Base-by-base conservation (phyloP, 75 land plant genomes). In the Selaginella moellendorffii region DNA sequence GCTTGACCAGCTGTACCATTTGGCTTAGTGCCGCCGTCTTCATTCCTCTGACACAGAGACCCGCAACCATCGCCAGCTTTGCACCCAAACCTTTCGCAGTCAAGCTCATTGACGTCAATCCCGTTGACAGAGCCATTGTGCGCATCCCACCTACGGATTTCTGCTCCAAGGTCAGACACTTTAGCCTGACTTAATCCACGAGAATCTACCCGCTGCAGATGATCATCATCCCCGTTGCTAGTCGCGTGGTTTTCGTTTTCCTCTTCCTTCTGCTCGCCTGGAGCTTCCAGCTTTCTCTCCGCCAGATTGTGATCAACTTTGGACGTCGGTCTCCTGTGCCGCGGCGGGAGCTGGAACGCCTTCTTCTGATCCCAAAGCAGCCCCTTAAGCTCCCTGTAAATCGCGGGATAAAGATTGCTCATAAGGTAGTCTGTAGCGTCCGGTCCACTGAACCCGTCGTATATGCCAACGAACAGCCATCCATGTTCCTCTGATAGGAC, bases 401-500 rank as follows among this genome's bases (percentile, higher is more conserved):
- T 79, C 27, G 79, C 74, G 18, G 75, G 22, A 70, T 87, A 90
- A n/a, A 90, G 75, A 75, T 87, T 87, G 60, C 77, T 63, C 53
- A 90, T 66, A 17, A 90, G 76, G 62, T 74, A 87, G 65, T 90
- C 97, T 24, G 97, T 73, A 0, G 97, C 97, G 76, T 90, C 97
- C 0, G 97, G 93, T 28, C 97, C 97, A 31, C 78, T 87, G 65
- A 90, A 90, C 1, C 99, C 99, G 66, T 95, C 99, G 66, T 90
- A 95, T 51, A 95, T 95, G 24, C 99, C 99, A 17, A 87, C 93
- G 66, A 87, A 90, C 20, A 87, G 81, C 93, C 97, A 90, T 0
- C 85, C 88, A 62, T 78, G 77, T 56, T 90, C 79, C 24, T 90
- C 93, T 0, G 97, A 90, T 8, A 90, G 31, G 29, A 90, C 88